Percentiles rank a stretch among this genome's conserved stretches.
These are phyloP conservation scores for Decorospora gaudefroyi DNA, from an alignment of 2,329 filamentous ascomycete species.

Conservation along the genomic window DNA sequence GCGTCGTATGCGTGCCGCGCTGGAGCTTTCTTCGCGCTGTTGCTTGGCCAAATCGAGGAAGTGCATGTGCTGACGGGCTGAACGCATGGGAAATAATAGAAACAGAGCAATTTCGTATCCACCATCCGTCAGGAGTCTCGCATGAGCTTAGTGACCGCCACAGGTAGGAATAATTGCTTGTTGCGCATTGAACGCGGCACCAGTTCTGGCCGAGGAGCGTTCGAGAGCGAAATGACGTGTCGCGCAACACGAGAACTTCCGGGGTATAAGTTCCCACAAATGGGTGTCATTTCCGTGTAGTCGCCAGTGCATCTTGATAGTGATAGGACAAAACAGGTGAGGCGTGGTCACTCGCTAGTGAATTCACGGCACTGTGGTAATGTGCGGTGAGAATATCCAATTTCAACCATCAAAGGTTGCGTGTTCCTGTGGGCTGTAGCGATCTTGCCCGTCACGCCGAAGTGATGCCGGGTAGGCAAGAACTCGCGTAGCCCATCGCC, in stretches of 20 bases:
- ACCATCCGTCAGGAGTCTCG: conserved; percentile 10
- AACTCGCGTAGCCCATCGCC: background rate
- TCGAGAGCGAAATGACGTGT: conserved; percentile 21
- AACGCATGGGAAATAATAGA: conserved; percentile 3
- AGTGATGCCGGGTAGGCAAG: conserved; percentile 8
- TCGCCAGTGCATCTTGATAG: background rate
- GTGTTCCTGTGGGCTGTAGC: conserved; percentile 3
- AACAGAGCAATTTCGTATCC: conserved; percentile 24
- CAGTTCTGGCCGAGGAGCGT: conserved; percentile 9
- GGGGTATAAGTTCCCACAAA: conserved; percentile 13
- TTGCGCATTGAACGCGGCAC: conserved; percentile 15
- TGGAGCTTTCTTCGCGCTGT: background rate
- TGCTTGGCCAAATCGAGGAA: background rate
- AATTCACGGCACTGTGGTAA: no score
- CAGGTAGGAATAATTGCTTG: conserved; percentile 7
- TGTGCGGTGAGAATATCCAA: no score
- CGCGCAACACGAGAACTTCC: conserved; percentile 16
- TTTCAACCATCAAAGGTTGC: no score
- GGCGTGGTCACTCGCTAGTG: background rate
- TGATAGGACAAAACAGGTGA: background rate
- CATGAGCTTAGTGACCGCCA: conserved; percentile 23
- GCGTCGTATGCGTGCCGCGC: background rate
- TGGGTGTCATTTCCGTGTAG: conserved; percentile 6
- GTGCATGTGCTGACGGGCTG: background rate
- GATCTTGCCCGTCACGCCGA: conserved; percentile 8